Evolutionary conservation across 176 grass and related monocot genomes (phyloP), one percentile per base, ranked within the genome.

Genomic region (Areca catechu): DNA sequence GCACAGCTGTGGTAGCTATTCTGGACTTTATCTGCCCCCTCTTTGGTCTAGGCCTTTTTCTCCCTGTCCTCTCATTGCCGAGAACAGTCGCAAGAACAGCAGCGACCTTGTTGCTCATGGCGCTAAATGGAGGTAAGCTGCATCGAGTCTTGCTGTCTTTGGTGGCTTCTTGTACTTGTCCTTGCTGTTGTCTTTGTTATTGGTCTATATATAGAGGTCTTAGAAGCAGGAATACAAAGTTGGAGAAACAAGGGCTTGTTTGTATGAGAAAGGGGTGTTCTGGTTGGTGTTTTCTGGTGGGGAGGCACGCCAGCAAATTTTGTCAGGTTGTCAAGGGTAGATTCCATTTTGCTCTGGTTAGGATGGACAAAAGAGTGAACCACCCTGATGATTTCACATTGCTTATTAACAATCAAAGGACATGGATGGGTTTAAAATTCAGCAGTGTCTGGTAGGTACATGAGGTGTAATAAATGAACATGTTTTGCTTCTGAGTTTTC

Each of bases 1-100:
- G 74, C 48, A 51, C 21, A 48, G 69, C 62, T 25, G 81, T 68
- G 61, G 57, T 61, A 1, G 57, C 79, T 14, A 87, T 87, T 79
- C 76, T 79, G 49, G 37, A 37, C 67, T 87, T 87, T 5, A 82
- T 67, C 5, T 87, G 75, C 19, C 84, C 79, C 7, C 71, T 67
- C 5, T 62, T 54, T 18, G 79, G 84, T 25, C 56, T n/a, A 0
- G 49, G 67, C 5, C 58, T 66, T 15, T 43, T 24, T 53, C 66
- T 27, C 16, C 56, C 65, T 57, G 19, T 63, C 48, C 53, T 86
- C 28, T 70, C 51, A 16, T 63, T 58, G 52, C 76, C 68, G 62
- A 63, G 72, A 24, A 61, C 71, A 54, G 62, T 51, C 65, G 73
- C 65, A 60, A 22, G 52, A 48, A 18, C 3, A 15, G 57, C 56